These are phyloP conservation scores for Stagonosporopsis tanaceti DNA, from an alignment of 2,329 filamentous ascomycete genomes.

Conservation along the genomic window DNA sequence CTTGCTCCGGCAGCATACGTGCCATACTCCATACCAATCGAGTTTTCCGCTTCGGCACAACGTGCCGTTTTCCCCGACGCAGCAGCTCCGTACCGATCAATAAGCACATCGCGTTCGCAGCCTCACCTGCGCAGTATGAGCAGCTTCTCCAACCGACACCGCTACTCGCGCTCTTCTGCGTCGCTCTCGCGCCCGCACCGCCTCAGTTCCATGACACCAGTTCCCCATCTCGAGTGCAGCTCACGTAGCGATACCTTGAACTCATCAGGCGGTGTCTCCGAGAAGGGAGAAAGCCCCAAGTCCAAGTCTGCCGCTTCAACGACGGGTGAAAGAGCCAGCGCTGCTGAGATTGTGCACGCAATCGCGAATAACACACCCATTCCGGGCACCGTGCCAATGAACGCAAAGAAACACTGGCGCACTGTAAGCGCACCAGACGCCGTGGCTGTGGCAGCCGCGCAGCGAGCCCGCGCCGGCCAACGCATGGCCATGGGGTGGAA, in stretches of 20 bases:
- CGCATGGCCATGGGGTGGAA: conserved; percentile 30
- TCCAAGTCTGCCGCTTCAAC: conserved; percentile 20
- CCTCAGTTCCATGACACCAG: conserved; percentile 35
- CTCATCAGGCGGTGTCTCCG: conserved; percentile 10
- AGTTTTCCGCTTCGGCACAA: conserved; percentile 45
- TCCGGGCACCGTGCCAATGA: conserved; percentile 17
- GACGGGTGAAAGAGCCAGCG: conserved; percentile 20
- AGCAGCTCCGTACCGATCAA: conserved; percentile 24
- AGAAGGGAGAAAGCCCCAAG: conserved; percentile 5
- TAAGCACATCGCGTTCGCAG: conserved; percentile 30
- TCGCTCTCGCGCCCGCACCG: conserved; percentile 43
- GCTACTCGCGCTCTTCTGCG: conserved; percentile 38
- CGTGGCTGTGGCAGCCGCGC: background rate
- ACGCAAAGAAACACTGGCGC: conserved; percentile 19
- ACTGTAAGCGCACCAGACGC: conserved; percentile 26
- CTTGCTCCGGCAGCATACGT: conserved; percentile 28
- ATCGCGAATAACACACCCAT: conserved; percentile 32
- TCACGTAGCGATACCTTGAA: conserved; percentile 28
- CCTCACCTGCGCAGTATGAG: conserved; percentile 27
- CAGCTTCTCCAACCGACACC: conserved; percentile 28
- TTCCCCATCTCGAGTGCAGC: conserved; percentile 30
- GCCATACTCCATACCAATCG: conserved; percentile 36
- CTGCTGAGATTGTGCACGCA: conserved; percentile 35
- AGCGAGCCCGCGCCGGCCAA: background rate
- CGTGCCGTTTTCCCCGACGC: conserved; percentile 42